Percentiles rank a stretch among this genome's conserved stretches.
Conservation (phyloP, 805 yeast genomes). For the Danielozyma ontarioensis region DNA sequence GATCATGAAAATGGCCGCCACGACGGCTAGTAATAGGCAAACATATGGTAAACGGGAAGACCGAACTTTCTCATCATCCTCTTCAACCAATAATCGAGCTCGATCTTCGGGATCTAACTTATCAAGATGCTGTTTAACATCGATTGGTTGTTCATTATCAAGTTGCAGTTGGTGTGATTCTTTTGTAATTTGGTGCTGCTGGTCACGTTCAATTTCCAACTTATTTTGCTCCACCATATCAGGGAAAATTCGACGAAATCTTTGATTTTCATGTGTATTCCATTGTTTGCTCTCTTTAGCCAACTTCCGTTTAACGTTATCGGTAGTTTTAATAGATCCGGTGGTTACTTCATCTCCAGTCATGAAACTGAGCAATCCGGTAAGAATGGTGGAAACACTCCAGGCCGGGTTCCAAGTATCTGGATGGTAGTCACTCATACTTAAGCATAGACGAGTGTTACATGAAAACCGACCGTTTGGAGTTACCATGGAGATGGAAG, state of each 20-base stretch:
- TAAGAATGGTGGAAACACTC: conserved; percentile 85
- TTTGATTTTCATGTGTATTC: conserved; percentile 50
- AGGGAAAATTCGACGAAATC: conserved; percentile 63
- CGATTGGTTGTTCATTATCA: conserved; percentile 9
- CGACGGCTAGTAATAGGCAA: no score
- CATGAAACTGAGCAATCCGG: conserved; percentile 88
- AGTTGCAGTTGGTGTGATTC: conserved; percentile 4
- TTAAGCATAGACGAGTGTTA: conserved; percentile 75
- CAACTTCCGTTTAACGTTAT: conserved; percentile 45
- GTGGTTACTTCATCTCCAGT: conserved; percentile 81
- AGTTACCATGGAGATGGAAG: conserved; percentile 81
- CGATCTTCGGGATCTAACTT: conserved; percentile 65
- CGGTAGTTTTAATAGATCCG: conserved; percentile 70
- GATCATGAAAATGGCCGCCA: no score
- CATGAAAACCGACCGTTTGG: conserved; percentile 86
- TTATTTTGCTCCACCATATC: conserved; percentile 51
- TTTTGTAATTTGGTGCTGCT: conserved; percentile 9
- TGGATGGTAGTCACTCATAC: conserved; percentile 95
- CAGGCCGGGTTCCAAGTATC: conserved; percentile 96
- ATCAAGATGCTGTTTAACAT: conserved; percentile 34
- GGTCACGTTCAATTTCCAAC: conserved; percentile 19
- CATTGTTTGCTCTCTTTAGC: conserved; percentile 60
- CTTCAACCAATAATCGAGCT: conserved; percentile 30
- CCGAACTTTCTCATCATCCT: conserved; percentile 6
- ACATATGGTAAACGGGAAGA: no score